Conservation (phyloP, 257 asterid genomes). For the Solanum chmielewskii region DNA sequence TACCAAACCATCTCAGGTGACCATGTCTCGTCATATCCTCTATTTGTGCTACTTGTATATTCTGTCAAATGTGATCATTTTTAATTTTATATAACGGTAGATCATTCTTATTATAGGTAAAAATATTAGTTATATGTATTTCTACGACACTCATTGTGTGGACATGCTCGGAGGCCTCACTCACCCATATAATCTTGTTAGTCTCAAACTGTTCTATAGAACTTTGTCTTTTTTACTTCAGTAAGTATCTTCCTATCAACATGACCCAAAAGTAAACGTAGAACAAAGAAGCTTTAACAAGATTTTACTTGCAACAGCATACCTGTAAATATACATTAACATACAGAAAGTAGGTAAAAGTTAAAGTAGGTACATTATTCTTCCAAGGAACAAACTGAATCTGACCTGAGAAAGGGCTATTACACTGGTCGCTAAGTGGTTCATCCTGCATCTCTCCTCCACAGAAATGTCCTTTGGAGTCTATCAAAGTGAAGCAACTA, state of each 20-base stretch:
- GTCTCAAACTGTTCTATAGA: background rate
- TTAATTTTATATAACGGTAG: background rate
- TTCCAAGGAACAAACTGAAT: background rate
- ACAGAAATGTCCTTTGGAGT: slow-evolving; percentile 48
- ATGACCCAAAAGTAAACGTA: background rate
- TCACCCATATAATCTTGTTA: background rate
- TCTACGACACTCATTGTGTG: background rate
- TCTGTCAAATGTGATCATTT: background rate
- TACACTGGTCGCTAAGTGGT: slow-evolving; percentile 83
- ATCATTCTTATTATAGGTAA: background rate
- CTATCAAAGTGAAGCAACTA: slow-evolving; percentile 24
- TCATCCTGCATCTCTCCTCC: slow-evolving; percentile 92
- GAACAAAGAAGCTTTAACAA: background rate
- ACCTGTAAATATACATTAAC: background rate
- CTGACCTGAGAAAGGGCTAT: slow-evolving; percentile 91
- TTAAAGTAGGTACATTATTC: background rate
- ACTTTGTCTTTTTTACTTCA: background rate
- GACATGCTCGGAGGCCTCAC: background rate
- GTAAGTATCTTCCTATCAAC: background rate
- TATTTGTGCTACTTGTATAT: background rate
- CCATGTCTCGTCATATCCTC: background rate
- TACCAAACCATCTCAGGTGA: background rate
- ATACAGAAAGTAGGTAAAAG: background rate
- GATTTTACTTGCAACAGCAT: background rate
- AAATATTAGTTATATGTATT: background rate